A percentile compares a stretch with the other conserved stretches of the same genome.
Conservation (phyloP, 2,329 filamentous ascomycete genomes). For the Iodosphaeria phyllophila region DNA sequence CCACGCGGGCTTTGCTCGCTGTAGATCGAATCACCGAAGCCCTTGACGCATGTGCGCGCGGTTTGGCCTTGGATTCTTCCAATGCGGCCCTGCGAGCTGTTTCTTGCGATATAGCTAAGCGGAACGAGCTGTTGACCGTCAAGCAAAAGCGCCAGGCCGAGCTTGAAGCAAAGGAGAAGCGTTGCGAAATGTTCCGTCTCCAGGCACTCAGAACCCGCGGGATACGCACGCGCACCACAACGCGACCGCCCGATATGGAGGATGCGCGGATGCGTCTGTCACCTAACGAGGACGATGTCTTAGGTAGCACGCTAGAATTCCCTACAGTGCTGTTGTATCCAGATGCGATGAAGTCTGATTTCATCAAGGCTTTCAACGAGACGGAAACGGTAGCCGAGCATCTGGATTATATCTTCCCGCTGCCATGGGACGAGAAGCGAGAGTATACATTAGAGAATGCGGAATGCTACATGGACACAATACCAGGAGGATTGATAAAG, state of each 20-base stretch:
- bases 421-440: constrained; percentile 62
- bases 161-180: constrained; percentile 31
- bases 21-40: constrained; percentile 68
- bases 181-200: constrained; percentile 40
- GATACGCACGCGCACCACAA: constrained; percentile 48
- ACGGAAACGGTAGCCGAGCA: constrained; percentile 58
- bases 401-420: constrained; percentile 66
- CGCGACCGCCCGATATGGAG: constrained; percentile 68
- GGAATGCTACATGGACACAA: constrained; percentile 82
- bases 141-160: constrained; percentile 36
- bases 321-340: constrained; percentile 79
- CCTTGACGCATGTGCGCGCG: constrained; percentile 56
- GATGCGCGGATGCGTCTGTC: constrained; percentile 56
- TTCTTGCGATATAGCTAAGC: constrained; percentile 40
- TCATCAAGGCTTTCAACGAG: constrained; percentile 76
- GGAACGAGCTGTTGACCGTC: constrained; percentile 33
- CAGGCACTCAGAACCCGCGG: constrained; percentile 50
- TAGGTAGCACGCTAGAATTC: constrained; percentile 52
- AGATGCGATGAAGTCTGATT: constrained; percentile 63
- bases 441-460: constrained; percentile 50
- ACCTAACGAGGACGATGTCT: constrained; percentile 55
- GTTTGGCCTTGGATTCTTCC: constrained; percentile 49
- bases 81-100: constrained; percentile 51
- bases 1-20: constrained; percentile 56
- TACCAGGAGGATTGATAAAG: constrained; percentile 64